Percentiles rank a stretch among this genome's conserved stretches.
Conservation (phyloP, 2,329 filamentous ascomycete genomes). For the Ceratocystis destructans region DNA sequence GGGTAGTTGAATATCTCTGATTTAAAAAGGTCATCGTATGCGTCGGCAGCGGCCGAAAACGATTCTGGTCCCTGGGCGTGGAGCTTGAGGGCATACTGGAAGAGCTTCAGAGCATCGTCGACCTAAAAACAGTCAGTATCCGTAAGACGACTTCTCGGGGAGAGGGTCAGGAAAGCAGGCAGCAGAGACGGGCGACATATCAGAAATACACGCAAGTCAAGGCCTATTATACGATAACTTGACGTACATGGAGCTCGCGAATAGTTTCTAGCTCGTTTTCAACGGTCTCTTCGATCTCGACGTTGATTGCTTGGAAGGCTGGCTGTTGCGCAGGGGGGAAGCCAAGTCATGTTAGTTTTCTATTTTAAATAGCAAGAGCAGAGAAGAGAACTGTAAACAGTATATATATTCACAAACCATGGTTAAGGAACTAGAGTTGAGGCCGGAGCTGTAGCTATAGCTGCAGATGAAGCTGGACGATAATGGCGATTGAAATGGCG, state of each 20-base stretch:
- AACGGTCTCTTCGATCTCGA: constrained; percentile 79
- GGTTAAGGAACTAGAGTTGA: not conserved
- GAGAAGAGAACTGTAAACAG: not conserved
- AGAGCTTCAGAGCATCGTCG: constrained; percentile 89
- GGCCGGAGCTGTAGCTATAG: too few species aligned
- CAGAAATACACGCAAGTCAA: not conserved
- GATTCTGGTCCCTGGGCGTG: constrained; percentile 73
- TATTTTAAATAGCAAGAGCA: not conserved
- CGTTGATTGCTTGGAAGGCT: constrained; percentile 76
- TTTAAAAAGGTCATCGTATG: constrained; percentile 72
- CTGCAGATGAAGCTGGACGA: too few species aligned
- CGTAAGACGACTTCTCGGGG: not conserved
- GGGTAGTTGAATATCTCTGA: constrained; percentile 92
- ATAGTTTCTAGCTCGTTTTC: constrained; percentile 92
- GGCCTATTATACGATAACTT: not conserved
- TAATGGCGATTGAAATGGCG: too few species aligned
- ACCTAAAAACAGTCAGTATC: constrained; percentile 37
- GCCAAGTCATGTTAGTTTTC: not conserved
- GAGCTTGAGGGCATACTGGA: constrained; percentile 78
- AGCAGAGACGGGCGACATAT: not conserved
- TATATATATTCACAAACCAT: not conserved
- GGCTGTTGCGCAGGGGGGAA: constrained; percentile 29
- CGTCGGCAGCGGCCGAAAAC: constrained; percentile 61
- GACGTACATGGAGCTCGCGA: constrained; percentile 65
- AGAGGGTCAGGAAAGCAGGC: not conserved